Percentiles rank a stretch among this genome's conserved stretches.
Conservation (phyloP, 1,284 basidiomycete species). For the Psilocybe mexicana region DNA sequence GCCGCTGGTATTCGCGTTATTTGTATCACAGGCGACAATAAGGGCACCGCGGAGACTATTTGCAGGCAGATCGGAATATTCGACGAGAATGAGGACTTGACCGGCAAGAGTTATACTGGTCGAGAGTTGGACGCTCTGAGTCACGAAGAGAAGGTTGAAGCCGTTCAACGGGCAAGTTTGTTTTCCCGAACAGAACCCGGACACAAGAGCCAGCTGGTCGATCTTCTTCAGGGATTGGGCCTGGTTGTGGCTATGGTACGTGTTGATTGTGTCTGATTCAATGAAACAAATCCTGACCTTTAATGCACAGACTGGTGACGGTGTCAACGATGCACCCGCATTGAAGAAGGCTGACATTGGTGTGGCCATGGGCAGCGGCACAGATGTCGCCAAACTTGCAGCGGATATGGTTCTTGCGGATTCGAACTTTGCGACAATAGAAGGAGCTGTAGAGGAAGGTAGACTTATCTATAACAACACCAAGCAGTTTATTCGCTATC, state of each 20-base stretch:
- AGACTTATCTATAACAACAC: conserved; percentile 98
- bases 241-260: conserved; percentile 97
- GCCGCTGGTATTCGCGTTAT: conserved; percentile 95
- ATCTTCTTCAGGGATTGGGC: conserved; percentile 90
- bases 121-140: conserved; percentile 86
- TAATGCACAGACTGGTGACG: conserved; percentile 76
- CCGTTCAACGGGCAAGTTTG: conserved; percentile 85
- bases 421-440: conserved; percentile 91
- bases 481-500: conserved; percentile 95
- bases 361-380: conserved; percentile 98
- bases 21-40: conserved; percentile 99
- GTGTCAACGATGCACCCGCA: conserved; percentile 97
- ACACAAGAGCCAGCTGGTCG: conserved; percentile 95
- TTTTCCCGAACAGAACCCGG: conserved; percentile 94
- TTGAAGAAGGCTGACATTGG: conserved; percentile 98
- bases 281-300: conserved; percentile 14
- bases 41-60: conserved; percentile 96
- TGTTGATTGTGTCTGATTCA: conserved; percentile 14
- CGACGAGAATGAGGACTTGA: conserved; percentile 76
- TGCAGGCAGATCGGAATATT: conserved; percentile 97
- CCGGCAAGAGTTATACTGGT: conserved; percentile 93
- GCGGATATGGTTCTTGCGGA: conserved; percentile 95
- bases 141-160: conserved; percentile 79
- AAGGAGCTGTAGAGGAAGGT: conserved; percentile 95
- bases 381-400: conserved; percentile 97